These are phyloP conservation scores for Penicillium concentricum DNA, from an alignment of 2,329 filamentous ascomycete genomes.

Conservation along the genomic window DNA sequence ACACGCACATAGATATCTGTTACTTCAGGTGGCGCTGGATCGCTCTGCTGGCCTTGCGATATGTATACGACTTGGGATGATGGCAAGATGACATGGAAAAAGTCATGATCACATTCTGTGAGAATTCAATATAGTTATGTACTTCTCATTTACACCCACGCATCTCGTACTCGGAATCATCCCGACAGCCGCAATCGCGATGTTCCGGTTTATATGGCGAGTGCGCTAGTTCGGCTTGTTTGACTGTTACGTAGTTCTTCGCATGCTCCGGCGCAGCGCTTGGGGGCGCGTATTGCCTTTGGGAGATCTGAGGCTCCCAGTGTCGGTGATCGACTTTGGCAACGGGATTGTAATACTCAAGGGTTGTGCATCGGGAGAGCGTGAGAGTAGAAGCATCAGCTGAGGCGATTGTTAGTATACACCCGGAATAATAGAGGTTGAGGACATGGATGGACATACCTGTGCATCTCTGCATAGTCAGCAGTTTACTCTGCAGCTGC, in stretches of 20 bases:
- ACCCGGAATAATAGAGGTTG: not conserved
- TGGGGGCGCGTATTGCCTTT: slow-evolving; percentile 13
- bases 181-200: slow-evolving; percentile 35
- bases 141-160: not conserved
- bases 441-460: slow-evolving; percentile 54
- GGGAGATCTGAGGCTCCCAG: too few species aligned
- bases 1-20: not conserved
- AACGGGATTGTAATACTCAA: slow-evolving; percentile 37
- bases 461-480: not conserved
- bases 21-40: not conserved
- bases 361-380: slow-evolving; percentile 25
- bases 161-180: slow-evolving; percentile 7
- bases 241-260: slow-evolving; percentile 18
- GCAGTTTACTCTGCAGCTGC: not conserved
- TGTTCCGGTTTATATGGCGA: slow-evolving; percentile 33
- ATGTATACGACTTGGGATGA: slow-evolving; percentile 1
- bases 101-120: not conserved
- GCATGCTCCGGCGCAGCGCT: slow-evolving; percentile 25
- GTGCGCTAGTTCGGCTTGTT: slow-evolving; percentile 34
- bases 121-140: not conserved
- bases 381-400: not conserved
- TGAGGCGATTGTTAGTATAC: not conserved
- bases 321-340: not conserved
- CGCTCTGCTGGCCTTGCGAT: not conserved
- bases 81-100: not conserved